Conservation (phyloP, 23 red algal species). For the Gracilaria domingensis region DNA sequence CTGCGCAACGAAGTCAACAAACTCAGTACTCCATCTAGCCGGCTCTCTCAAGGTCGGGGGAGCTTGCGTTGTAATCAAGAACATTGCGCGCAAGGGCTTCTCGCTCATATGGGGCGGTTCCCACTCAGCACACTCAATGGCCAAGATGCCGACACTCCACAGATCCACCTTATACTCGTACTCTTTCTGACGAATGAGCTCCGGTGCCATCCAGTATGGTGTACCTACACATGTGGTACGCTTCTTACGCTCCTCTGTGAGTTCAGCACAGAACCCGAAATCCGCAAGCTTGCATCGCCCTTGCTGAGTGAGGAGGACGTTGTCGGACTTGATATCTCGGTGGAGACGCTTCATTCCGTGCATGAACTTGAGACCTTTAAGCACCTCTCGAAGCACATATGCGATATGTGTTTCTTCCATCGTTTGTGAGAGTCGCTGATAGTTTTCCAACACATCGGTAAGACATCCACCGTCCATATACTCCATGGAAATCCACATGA, state of each 20-base stretch:
- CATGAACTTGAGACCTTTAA: constrained; percentile 88
- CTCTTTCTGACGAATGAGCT: constrained; percentile 85
- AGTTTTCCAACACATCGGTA: constrained; percentile 88
- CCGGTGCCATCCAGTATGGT: constrained; percentile 99
- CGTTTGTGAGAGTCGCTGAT: constrained; percentile 48
- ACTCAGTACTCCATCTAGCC: constrained; percentile 70
- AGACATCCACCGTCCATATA: constrained; percentile 93
- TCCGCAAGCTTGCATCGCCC: constrained; percentile 91
- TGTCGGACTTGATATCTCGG: constrained; percentile 96
- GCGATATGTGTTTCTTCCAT: constrained; percentile 90
- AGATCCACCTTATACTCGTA: constrained; percentile 98
- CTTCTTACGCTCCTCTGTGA: constrained; percentile 81
- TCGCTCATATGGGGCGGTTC: constrained; percentile 89
- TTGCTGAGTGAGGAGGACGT: constrained; percentile 70
- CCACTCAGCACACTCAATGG: constrained; percentile 94
- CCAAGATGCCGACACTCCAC: constrained; percentile 94
- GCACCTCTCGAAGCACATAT: constrained; percentile 84
- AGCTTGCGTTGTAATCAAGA: constrained; percentile 87
- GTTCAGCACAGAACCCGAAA: constrained; percentile 95
- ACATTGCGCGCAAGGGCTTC: constrained; percentile 94
- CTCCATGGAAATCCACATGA: constrained; percentile 96
- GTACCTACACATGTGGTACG: constrained; percentile 95
- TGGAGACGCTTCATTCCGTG: constrained; percentile 93
- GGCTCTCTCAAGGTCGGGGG: constrained; percentile 80
- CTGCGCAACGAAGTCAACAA: constrained; percentile 85